Conservation (phyloP, 441 rosid species). For the Croton laevigatus region DNA sequence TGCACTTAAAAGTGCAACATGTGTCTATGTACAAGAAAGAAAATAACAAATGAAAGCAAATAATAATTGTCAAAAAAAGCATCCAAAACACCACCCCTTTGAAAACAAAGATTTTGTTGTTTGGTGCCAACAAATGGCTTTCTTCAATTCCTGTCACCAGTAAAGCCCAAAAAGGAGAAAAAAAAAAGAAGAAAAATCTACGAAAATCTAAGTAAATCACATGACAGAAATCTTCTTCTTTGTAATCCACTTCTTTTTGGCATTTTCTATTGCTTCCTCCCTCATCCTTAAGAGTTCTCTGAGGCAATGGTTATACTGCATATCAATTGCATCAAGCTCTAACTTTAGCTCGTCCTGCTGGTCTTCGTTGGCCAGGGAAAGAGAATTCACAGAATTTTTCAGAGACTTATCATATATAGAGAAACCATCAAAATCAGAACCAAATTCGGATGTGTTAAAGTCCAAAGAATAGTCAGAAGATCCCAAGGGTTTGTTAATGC, state of each 20-base stretch:
- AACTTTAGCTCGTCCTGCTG: conserved; percentile 37
- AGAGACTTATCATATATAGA: conserved; percentile 18
- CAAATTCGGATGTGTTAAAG: conserved; percentile 10
- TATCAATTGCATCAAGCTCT: conserved; percentile 44
- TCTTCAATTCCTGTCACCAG: conserved; percentile 12
- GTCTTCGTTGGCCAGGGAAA: conserved; percentile 30
- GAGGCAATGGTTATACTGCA: conserved; percentile 45
- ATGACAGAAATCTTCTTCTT: conserved; percentile 32
- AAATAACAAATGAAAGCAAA: conserved; percentile 3
- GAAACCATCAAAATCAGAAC: conserved; percentile 15
- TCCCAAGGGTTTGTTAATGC: conserved; percentile 27
- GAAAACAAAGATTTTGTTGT: conserved; percentile 6
- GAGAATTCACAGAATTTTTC: conserved; percentile 24
- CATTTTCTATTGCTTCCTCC: conserved; percentile 58
- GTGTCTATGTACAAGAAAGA: conserved; percentile 17
- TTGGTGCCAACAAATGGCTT: conserved; percentile 12
- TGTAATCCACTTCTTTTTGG: conserved; percentile 49
- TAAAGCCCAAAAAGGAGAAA: not conserved
- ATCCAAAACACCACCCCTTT: not conserved
- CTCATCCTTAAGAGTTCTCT: conserved; percentile 54
- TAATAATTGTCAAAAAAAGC: conserved; percentile 1
- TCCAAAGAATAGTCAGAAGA: conserved; percentile 25
- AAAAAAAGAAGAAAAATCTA: not conserved
- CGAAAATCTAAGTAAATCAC: conserved; percentile 16
- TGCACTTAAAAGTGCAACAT: conserved; percentile 10